phyloP scores from a whole-genome alignment of 129 eudicot genomes.

The Tanacetum coccineum region DNA sequence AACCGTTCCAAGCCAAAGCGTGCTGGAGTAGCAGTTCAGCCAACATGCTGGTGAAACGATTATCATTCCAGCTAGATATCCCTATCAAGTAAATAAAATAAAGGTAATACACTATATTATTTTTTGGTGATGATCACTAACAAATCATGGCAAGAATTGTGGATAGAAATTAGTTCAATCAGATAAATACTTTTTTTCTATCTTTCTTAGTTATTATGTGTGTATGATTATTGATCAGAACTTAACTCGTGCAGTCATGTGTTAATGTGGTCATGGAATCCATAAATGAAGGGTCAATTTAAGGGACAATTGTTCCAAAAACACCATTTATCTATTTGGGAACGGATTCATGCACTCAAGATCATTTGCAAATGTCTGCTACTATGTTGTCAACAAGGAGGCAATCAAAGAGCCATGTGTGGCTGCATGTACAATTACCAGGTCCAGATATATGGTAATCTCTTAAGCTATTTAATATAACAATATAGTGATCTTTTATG shows the following conservation, averaged over 20 bases:
- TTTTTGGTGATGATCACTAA: background rate
- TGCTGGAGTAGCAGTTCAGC: too few relatives aligned
- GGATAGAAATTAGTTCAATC: background rate
- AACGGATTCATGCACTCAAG: too few relatives aligned
- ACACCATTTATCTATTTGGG: too few relatives aligned
- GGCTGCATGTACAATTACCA: too few relatives aligned
- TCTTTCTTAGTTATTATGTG: background rate
- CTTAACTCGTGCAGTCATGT: conserved; percentile 54
- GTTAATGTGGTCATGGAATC: conserved; percentile 66
- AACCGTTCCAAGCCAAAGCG: too few relatives aligned
- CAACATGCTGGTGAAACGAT: conserved; percentile 84
- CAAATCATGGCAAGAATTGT: background rate
- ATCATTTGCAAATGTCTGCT: too few relatives aligned
- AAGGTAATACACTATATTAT: conserved; percentile 40
- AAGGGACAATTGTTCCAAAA: too few relatives aligned
- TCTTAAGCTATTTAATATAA: too few relatives aligned
- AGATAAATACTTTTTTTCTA: background rate
- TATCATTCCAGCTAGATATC: conserved; percentile 95
- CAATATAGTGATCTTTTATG: too few relatives aligned
- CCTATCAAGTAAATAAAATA: conserved; percentile 68
- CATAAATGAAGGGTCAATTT: conserved; percentile 24
- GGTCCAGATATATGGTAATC: too few relatives aligned
- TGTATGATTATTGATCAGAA: background rate
- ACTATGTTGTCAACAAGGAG: too few relatives aligned
- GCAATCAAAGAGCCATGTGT: too few relatives aligned